Base-by-base conservation (phyloP, 768 basidiomycete genomes). In the Phylloporus arenicola region DNA sequence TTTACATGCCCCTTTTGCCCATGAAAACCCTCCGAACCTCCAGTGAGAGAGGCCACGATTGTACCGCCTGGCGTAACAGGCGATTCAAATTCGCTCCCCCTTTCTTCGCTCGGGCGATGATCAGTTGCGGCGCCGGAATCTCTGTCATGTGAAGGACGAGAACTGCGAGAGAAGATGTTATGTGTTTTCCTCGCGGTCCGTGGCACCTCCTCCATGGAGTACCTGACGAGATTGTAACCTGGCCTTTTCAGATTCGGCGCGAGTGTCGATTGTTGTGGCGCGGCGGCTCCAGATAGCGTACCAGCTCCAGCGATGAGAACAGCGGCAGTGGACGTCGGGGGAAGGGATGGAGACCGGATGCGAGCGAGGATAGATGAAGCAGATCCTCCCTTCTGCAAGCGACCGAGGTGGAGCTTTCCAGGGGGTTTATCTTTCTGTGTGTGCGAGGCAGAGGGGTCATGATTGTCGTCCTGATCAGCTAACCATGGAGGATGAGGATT, bases 251-350 rank as follows among this genome's bases (percentile, higher is more conserved):
- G 59, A 55, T 83, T 76, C 2, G 87, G 86, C 7, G 72, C 81
- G 57, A 74, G 73, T 24, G 70, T 70, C 44, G 58, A 68, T 39
- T 73, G 67, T 10, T 59, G 55, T 0, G 86, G 85, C 0, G 82
- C 77, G 7, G 81, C 79, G 3, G 76, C 76, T 16, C 84, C 86
- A 2, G 76, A 70, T 8, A 91, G 67, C 43, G 82, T 80, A 3
- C 80, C 82, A 0, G 86, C 82, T 50, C 82, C 81, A 7, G 84
- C 79, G 19, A 92, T 81, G 31, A 92, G 75, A 4, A 86, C 77
- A 1, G 84, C 87, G 51, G 57, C 48, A 14, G 59, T 48, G 19
- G 58, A 30, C 0, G 60, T 49, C 4, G 51, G 42, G 11, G 66
- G 64, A n/a, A 61, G 45, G 11, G 64, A 55, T 4, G 62, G 51